Conservation (phyloP, 192 early-diverging fungal species). For the Podila minutissima region DNA sequence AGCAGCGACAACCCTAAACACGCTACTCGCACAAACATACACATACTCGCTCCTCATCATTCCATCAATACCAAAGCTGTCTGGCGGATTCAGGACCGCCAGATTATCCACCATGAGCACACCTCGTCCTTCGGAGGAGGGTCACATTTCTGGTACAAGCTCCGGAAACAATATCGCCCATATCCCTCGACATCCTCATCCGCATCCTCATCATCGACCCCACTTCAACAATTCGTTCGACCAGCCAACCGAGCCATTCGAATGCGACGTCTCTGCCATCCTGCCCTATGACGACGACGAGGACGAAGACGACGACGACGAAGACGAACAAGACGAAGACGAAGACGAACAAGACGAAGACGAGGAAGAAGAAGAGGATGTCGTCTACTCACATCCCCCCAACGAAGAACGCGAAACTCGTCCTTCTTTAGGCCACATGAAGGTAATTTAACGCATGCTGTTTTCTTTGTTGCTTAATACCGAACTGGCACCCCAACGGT, state of each 20-base stretch:
- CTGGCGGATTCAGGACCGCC: constrained; percentile 3
- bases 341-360: not conserved
- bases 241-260: constrained; percentile 45
- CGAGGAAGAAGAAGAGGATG: not conserved
- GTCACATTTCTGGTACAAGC: not conserved
- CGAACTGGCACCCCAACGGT: too few species aligned
- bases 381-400: not conserved
- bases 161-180: not conserved
- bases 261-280: constrained; percentile 38
- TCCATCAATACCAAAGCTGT: not conserved
- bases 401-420: not conserved
- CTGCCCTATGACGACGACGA: constrained; percentile 27
- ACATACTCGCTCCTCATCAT: too few species aligned
- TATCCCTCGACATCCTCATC: not conserved
- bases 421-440: not conserved
- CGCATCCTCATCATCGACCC: not conserved
- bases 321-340: not conserved
- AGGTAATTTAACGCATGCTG: too few species aligned
- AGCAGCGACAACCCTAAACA: too few species aligned
- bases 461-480: too few species aligned
- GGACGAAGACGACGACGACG: constrained; percentile 19
- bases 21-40: too few species aligned
- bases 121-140: not conserved
- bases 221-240: constrained; percentile 45
- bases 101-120: not conserved